These are phyloP conservation scores for Colletotrichum orbiculare DNA, from an alignment of 2,329 filamentous ascomycete genomes.

Conservation along the genomic window DNA sequence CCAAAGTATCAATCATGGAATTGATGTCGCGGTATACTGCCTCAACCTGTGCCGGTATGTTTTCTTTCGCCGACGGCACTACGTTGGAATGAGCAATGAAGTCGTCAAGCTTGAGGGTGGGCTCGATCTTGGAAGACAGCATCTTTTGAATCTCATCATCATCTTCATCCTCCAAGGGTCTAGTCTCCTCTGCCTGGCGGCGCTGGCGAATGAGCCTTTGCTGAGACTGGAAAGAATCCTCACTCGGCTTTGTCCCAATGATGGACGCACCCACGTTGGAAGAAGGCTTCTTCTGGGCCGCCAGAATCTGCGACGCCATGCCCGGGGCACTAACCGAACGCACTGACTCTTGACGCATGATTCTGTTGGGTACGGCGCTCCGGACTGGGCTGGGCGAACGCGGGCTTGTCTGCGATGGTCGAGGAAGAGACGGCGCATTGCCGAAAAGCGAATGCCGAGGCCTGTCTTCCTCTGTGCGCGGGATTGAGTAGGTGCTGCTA, in stretches of 20 bases:
- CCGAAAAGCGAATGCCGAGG: constrained; percentile 63
- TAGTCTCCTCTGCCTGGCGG: constrained; percentile 67
- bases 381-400: constrained; percentile 80
- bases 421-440: constrained; percentile 65
- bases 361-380: constrained; percentile 62
- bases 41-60: constrained; percentile 71
- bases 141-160: constrained; percentile 75
- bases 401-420: constrained; percentile 67
- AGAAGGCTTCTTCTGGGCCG: constrained; percentile 50
- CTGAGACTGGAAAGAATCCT: constrained; percentile 61
- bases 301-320: constrained; percentile 66
- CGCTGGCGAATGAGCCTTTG: constrained; percentile 64
- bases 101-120: constrained; percentile 71
- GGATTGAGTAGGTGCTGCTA: constrained; percentile 59
- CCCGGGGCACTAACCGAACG: constrained; percentile 71
- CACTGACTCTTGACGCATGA: constrained; percentile 60
- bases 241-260: constrained; percentile 51
- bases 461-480: constrained; percentile 57
- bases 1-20: constrained; percentile 93
- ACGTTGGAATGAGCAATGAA: constrained; percentile 74
- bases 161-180: constrained; percentile 73
- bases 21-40: constrained; percentile 84
- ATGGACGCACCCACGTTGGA: constrained; percentile 52
- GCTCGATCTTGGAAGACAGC: constrained; percentile 68
- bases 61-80: constrained; percentile 63